phyloP scores from a whole-genome alignment of 2,329 filamentous ascomycete species.

The Monosporascus sp. region DNA sequence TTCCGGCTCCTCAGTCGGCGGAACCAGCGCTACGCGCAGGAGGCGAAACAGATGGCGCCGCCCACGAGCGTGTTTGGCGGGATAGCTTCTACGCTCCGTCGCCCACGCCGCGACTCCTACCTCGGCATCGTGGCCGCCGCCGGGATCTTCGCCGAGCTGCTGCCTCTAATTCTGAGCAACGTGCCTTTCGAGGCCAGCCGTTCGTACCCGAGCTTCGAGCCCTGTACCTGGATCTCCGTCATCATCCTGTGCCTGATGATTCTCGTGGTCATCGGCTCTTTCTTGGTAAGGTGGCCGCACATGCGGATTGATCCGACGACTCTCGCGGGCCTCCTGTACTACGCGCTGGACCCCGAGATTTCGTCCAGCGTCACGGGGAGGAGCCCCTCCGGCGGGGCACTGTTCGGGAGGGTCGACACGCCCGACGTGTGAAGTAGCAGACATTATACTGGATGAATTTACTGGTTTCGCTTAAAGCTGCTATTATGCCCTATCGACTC shows the following conservation, averaged over 20 bases:
- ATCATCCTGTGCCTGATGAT: conserved; percentile 39
- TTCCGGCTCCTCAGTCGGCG: conserved; percentile 35
- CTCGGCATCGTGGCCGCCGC: conserved; percentile 35
- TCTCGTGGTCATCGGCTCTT: conserved; percentile 31
- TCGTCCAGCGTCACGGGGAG: conserved; percentile 3
- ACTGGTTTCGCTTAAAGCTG: too few species aligned
- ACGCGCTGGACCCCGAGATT: conserved; percentile 20
- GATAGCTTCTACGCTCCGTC: conserved; percentile 30
- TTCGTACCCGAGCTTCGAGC: conserved; percentile 31
- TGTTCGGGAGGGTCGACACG: neutral
- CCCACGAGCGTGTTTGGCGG: conserved; percentile 42
- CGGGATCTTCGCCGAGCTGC: conserved; percentile 42
- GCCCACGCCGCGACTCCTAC: conserved; percentile 31
- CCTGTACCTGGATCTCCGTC: conserved; percentile 36
- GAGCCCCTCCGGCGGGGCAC: conserved; percentile 9
- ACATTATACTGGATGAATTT: too few species aligned
- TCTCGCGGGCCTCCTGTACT: conserved; percentile 41
- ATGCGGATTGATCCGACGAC: conserved; percentile 43
- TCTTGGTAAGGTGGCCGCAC: conserved; percentile 37
- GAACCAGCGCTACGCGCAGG: conserved; percentile 30
- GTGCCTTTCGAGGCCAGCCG: conserved; percentile 41
- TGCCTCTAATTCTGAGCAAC: conserved; percentile 45
- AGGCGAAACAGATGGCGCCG: conserved; percentile 33
- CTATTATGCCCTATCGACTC: too few species aligned
- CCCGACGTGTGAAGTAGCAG: too few species aligned